phyloP scores from a whole-genome alignment of 169 alveolate species.

The Cryptosporidium muris region DNA sequence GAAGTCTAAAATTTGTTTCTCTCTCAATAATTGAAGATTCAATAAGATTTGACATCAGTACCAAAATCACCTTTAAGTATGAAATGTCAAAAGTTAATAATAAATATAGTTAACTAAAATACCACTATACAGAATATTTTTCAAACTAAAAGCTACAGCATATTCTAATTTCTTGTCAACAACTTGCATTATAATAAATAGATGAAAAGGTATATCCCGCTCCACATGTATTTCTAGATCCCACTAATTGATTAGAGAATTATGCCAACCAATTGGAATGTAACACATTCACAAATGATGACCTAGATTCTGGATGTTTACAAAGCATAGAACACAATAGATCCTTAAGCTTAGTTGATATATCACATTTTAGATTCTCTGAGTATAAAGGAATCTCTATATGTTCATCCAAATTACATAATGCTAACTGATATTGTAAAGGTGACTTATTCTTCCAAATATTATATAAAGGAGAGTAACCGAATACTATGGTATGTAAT shows the following conservation, averaged over 20 bases:
- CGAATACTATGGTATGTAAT: conserved; percentile 34
- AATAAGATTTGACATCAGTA: too few relatives aligned
- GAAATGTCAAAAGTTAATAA: too few relatives aligned
- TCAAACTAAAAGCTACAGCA: not conserved
- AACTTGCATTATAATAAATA: not conserved
- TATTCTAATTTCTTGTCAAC: not conserved
- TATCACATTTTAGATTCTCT: conserved; percentile 3
- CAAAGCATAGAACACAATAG: conserved; percentile 13
- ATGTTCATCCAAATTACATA: conserved; percentile 3
- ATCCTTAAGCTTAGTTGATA: conserved; percentile 2
- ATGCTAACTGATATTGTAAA: conserved; percentile 29
- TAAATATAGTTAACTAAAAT: not conserved
- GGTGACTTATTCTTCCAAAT: conserved; percentile 45
- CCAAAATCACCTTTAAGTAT: too few relatives aligned
- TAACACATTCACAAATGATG: conserved; percentile 8
- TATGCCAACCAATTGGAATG: conserved; percentile 12
- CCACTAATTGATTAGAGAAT: not conserved
- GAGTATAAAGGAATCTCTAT: conserved; percentile 44
- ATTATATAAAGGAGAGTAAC: conserved; percentile 30
- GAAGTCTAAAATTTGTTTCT: conserved; percentile 12
- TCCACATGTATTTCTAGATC: conserved; percentile 13
- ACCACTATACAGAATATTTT: not conserved
- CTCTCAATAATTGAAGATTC: not conserved
- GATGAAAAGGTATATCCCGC: not conserved
- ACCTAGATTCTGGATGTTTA: conserved; percentile 9